A percentile compares a stretch with the other conserved stretches of the same genome.
Evolutionary conservation across 2,329 filamentous ascomycete species (phyloP).

Genomic region (Trichophyton verrucosum): DNA sequence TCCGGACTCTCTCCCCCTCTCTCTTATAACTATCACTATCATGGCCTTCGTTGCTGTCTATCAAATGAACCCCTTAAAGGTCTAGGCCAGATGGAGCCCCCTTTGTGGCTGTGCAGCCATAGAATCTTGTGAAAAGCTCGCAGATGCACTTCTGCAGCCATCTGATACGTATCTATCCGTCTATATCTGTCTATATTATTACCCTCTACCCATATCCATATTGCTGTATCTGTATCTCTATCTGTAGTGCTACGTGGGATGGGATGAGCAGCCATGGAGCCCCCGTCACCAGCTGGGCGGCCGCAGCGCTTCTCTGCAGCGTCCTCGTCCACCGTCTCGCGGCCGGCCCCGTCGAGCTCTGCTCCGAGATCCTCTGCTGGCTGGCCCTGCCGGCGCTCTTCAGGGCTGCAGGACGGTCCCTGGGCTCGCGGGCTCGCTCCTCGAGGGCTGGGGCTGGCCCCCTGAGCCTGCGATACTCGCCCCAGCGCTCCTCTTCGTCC

Average conservation of each 20-base stretch:
- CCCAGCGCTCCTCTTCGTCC: not conserved
- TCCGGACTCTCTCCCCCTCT: too few species aligned
- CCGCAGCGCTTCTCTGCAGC: constrained; percentile 1
- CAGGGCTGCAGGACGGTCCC: not conserved
- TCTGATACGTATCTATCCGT: not conserved
- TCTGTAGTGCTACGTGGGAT: not conserved
- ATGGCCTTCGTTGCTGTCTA: too few species aligned
- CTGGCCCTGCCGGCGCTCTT: constrained; percentile 3
- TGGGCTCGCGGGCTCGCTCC: too few species aligned
- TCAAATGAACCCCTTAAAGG: too few species aligned
- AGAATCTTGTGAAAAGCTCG: too few species aligned
- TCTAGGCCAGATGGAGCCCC: too few species aligned
- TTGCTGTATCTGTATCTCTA: not conserved
- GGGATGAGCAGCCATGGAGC: not conserved
- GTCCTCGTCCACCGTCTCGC: not conserved
- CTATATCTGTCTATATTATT: too few species aligned
- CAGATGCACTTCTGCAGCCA: too few species aligned
- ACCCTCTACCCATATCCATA: not conserved
- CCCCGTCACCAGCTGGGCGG: constrained; percentile 3
- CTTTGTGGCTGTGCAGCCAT: too few species aligned
- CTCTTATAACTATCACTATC: too few species aligned
- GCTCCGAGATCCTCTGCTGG: constrained; percentile 8
- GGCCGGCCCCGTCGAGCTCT: constrained; percentile 3
- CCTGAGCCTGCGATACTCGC: not conserved
- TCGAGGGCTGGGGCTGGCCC: not conserved